A percentile compares a stretch with the other conserved stretches of the same genome.
Conservation (phyloP, 2,329 filamentous ascomycete species). For the Teratosphaeria zuluensis region DNA sequence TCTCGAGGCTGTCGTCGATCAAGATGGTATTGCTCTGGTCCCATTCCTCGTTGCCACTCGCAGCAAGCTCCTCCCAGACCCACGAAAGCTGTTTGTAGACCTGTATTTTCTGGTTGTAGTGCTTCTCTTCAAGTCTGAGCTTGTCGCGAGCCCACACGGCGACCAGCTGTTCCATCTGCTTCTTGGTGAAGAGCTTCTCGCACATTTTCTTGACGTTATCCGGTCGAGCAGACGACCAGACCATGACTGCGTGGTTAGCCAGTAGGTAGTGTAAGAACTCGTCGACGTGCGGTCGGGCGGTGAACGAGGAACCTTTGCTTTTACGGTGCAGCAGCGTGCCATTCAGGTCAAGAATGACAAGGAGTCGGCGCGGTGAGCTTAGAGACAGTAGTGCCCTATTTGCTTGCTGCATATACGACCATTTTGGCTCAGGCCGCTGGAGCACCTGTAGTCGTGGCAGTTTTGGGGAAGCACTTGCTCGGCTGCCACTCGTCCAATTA, state of each 20-base stretch:
- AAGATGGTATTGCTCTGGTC: conserved; percentile 79
- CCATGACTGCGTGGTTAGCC: conserved; percentile 64
- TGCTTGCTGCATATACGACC: conserved; percentile 12
- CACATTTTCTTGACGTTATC: conserved; percentile 64
- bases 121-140: conserved; percentile 53
- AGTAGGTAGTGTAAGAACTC: conserved; percentile 67
- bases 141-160: conserved; percentile 70
- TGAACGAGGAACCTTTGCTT: conserved; percentile 9
- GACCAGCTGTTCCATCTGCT: conserved; percentile 48
- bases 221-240: conserved; percentile 81
- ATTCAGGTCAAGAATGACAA: conserved; percentile 87
- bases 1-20: conserved; percentile 74
- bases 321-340: conserved; percentile 71
- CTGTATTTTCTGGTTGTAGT: conserved; percentile 65
- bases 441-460: conserved; percentile 2
- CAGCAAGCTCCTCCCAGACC: conserved; percentile 55
- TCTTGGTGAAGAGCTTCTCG: conserved; percentile 48
- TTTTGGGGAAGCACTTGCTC: not conserved
- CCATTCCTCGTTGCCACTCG: conserved; percentile 46
- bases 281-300: conserved; percentile 55
- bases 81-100: conserved; percentile 77
- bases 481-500: not conserved
- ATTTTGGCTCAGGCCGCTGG: conserved; percentile 13
- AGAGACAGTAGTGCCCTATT: conserved; percentile 4
- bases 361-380: conserved; percentile 36